Conservation (phyloP, 202 grass and related monocot species). For the Panicum hallii region DNA sequence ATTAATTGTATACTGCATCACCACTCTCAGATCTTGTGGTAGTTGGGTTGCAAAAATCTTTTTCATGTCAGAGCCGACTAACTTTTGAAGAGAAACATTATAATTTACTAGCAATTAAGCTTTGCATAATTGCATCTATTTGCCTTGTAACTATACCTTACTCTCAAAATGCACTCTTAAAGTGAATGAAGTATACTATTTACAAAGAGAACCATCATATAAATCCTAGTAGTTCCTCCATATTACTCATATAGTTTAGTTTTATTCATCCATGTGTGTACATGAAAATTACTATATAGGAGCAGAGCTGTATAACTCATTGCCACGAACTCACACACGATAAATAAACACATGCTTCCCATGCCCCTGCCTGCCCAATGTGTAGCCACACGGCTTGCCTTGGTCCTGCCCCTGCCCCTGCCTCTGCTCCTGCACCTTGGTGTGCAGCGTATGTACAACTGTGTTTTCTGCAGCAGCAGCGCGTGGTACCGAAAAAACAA, state of each 20-base stretch:
- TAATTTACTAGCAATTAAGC: too few species aligned
- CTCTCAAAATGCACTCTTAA: too few species aligned
- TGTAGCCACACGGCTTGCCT: background rate
- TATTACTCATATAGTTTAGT: too few species aligned
- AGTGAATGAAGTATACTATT: too few species aligned
- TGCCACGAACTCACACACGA: constrained; percentile 1
- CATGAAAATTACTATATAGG: too few species aligned
- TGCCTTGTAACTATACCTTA: too few species aligned
- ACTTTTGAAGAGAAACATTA: too few species aligned
- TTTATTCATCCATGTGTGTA: too few species aligned
- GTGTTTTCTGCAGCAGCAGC: background rate
- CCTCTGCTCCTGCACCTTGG: constrained; percentile 14
- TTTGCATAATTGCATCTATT: too few species aligned
- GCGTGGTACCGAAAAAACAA: constrained; percentile 20
- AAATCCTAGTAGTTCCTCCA: too few species aligned
- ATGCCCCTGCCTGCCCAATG: background rate
- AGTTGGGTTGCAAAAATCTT: background rate
- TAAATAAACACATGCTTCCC: constrained; percentile 49
- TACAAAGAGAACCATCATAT: too few species aligned
- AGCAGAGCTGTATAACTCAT: background rate
- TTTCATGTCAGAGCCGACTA: too few species aligned
- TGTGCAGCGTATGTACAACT: background rate
- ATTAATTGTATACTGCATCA: background rate
- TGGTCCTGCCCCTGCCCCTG: background rate
- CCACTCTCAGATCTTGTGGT: constrained; percentile 5